Conservation (phyloP, 164 flowering plant species). For the Amborella trichopoda region DNA sequence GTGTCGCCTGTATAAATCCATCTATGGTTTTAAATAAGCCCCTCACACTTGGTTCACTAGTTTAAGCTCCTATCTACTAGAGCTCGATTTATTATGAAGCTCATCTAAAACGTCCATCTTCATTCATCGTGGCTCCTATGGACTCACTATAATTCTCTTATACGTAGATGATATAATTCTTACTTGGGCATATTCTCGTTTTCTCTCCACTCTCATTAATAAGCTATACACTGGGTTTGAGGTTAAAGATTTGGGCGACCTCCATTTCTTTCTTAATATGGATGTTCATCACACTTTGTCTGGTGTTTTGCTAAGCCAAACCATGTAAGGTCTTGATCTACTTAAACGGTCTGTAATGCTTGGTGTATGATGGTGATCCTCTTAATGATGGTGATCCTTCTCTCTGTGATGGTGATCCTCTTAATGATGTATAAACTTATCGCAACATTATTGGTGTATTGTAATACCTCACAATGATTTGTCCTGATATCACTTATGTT, state of each 20-base stretch:
- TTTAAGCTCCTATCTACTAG: neutral
- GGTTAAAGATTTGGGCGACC: neutral
- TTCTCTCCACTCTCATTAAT: neutral
- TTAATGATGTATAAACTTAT: neutral
- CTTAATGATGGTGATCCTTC: neutral
- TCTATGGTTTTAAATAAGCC: neutral
- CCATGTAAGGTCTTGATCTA: neutral
- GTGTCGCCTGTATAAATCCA: neutral
- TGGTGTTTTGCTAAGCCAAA: neutral
- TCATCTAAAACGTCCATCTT: neutral
- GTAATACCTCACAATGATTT: neutral
- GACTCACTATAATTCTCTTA: neutral
- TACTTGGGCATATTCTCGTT: neutral
- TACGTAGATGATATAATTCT: slow-evolving; percentile 1
- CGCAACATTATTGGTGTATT: neutral
- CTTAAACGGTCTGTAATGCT: neutral
- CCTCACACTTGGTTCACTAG: neutral
- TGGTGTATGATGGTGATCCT: too few species aligned
- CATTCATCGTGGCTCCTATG: neutral
- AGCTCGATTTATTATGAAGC: neutral
- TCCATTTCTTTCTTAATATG: neutral
- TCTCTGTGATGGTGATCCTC: neutral
- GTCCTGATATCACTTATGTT: neutral
- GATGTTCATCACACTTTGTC: neutral
- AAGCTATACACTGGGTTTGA: neutral